A percentile compares a stretch with the other conserved stretches of the same genome.
Conservation (phyloP, 805 yeast species). For the Saccharomyces kudriavzevii region DNA sequence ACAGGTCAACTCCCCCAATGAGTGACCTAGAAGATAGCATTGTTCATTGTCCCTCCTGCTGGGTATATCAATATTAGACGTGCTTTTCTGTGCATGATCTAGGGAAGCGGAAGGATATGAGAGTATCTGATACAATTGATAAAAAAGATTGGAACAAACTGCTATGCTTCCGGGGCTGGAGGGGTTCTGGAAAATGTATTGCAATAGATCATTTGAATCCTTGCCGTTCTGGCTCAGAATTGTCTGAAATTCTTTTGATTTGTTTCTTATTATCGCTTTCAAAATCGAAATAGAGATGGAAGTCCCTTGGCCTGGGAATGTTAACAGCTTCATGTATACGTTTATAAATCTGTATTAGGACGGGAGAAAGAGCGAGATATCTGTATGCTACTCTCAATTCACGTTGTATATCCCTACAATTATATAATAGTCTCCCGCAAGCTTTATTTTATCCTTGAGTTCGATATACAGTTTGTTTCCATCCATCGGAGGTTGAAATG, state of each 20-base stretch:
- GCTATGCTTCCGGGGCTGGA: conserved; percentile 29
- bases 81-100: neutral
- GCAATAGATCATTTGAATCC: conserved; percentile 16
- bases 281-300: conserved; percentile 21
- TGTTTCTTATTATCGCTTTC: conserved; percentile 19
- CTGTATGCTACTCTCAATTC: neutral
- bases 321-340: conserved; percentile 17
- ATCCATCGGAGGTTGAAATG: neutral
- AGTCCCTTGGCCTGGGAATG: conserved; percentile 33
- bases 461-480: neutral
- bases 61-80: neutral
- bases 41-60: conserved; percentile 1
- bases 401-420: neutral
- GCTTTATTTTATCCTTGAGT: neutral
- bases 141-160: conserved; percentile 25
- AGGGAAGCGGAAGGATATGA: neutral
- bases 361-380: neutral
- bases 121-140: conserved; percentile 15
- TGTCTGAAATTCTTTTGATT: conserved; percentile 13
- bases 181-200: conserved; percentile 19
- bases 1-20: conserved; percentile 30
- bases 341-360: neutral
- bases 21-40: conserved; percentile 25
- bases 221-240: conserved; percentile 14
- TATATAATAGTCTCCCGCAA: neutral